Evolutionary conservation across 78 protist genomes (phyloP), one percentile per base, ranked within the genome.

Genomic region (Andalucia godoyi): DNA sequence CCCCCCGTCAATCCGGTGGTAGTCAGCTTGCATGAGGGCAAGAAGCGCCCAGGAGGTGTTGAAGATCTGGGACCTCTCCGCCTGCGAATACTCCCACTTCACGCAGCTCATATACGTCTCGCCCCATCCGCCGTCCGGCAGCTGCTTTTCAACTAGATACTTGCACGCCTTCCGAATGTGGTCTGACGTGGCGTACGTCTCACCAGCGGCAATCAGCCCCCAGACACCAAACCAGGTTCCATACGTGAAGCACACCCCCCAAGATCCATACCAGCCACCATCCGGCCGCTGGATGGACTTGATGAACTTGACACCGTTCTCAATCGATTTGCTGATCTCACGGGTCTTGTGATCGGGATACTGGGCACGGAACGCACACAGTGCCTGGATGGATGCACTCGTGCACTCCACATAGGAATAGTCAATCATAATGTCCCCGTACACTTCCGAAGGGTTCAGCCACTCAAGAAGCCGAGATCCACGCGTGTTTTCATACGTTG

Each of bases 31-130:
- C 76, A 91, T 64, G 18, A 91, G 62, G 0, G 89, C 71, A 15
- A 91, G 58, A 23, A 91, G 5, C 13, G 94, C 93, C 96, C 93
- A 89, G 57, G 90, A 84, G 12, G 96, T 91, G 70, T 84, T 67
- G 17, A 88, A 87, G 30, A 76, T 68, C 29, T 79, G 87, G 5
- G 82, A 57, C 40, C 70, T 70, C 23, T 42, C 50, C 47, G 62
- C 65, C 70, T 81, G 81, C 34, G 68, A 72, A 41, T 71, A 84
- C 21, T 57, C 59, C 38, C 77, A 57, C 30, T 66, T 52, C 25
- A 77, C 94, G 53, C 86, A 79, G 33, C 88, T 70, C 57, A 23
- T 17, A 57, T 65, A 77, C 5, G 70, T 55, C 69, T 89, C 95
- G 42, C 86, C 88, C 92, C 95, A 89, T 36, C 90, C 89, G 29